Base-by-base conservation (phyloP, 139 green algal genomes). In the Edaphochlamys debaryana region DNA sequence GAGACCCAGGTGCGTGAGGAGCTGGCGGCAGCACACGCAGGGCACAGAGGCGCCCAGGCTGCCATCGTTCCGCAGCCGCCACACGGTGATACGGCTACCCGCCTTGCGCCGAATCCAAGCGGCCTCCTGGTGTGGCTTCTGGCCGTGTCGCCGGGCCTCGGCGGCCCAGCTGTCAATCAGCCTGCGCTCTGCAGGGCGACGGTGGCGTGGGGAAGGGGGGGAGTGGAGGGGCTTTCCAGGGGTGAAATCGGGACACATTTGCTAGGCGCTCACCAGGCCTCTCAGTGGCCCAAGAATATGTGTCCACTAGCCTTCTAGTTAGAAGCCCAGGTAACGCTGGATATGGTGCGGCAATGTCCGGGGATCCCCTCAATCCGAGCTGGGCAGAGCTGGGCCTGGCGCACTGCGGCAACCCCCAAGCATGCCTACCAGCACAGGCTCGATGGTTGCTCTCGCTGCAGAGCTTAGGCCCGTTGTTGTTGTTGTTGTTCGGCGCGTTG, bases 61-160 rank as follows among this genome's bases (percentile, higher is more conserved):
- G 48, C 93, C 93, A 77, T 95, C 93, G 23, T 60, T n/a, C 4
- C 86, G 86, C 19, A 79, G 81, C n/a, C 93, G 89, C 80, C 91
- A 89, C 45, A 95, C 85, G 22, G 76, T 79, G 0, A 95, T 70
- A 37, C 89, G 45, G 0, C 69, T 41, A 40, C 93, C 93, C 32
- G 89, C 79, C 88, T 95, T 95, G 71, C 93, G 90, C 72, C 93
- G 86, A 9, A 95, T 89, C 93, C 93, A 95, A 42, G 75, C 52
- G 3, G 87, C 81, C 22, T 93, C 40, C 60, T 89, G 84, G 60
- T 93, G 88, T 0, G 78, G 58, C 0, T 77, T 86, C 32, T 94
- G 78, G 52, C 91, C 91, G 63, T 93, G 90, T 34, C 73, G 82
- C 30, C 85, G 77, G 3, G 93, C 93, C 58, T 87, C 80, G 7